These are phyloP conservation scores for Phytopythium oedochilum DNA, from an alignment of 352 stramenopile species.

Conservation along the genomic window DNA sequence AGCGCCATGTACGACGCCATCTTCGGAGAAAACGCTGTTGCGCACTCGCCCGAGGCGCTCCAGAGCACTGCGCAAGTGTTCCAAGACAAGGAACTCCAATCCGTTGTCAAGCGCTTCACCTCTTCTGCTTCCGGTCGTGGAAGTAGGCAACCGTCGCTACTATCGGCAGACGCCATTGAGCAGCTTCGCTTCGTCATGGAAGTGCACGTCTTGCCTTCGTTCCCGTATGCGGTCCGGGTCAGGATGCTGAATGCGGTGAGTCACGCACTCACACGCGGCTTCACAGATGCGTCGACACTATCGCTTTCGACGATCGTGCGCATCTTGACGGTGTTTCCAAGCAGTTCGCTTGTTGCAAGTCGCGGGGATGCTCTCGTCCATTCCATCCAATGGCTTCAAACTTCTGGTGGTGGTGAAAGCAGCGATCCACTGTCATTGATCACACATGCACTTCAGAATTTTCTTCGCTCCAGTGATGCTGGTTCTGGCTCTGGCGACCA, in stretches of 20 bases:
- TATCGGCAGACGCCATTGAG: slow-evolving; percentile 36
- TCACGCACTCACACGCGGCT: slow-evolving; percentile 50
- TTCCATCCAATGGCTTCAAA: slow-evolving; percentile 30
- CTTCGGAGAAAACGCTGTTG: slow-evolving; percentile 37
- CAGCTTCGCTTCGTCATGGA: slow-evolving; percentile 65
- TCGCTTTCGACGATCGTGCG: slow-evolving; percentile 38
- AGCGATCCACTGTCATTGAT: slow-evolving; percentile 6
- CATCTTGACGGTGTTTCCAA: slow-evolving; percentile 51
- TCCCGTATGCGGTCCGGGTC: slow-evolving; percentile 53
- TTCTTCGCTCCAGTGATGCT: neutral
- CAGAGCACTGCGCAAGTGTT: slow-evolving; percentile 65
- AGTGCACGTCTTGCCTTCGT: slow-evolving; percentile 72
- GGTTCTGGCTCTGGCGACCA: slow-evolving; percentile 11
- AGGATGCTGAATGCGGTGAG: slow-evolving; percentile 44
- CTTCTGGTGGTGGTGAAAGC: neutral
- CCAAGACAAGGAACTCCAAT: slow-evolving; percentile 20
- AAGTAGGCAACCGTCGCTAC: slow-evolving; percentile 1
- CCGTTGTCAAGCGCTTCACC: neutral
- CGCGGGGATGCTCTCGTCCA: slow-evolving; percentile 20
- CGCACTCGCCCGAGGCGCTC: slow-evolving; percentile 70
- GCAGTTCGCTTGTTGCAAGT: slow-evolving; percentile 20
- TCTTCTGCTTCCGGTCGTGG: neutral
- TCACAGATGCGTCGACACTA: slow-evolving; percentile 25
- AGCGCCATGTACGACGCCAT: slow-evolving; percentile 36
- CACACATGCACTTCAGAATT: neutral